Conservation (phyloP, 345 rosid species). For the Dimocarpus longan region DNA sequence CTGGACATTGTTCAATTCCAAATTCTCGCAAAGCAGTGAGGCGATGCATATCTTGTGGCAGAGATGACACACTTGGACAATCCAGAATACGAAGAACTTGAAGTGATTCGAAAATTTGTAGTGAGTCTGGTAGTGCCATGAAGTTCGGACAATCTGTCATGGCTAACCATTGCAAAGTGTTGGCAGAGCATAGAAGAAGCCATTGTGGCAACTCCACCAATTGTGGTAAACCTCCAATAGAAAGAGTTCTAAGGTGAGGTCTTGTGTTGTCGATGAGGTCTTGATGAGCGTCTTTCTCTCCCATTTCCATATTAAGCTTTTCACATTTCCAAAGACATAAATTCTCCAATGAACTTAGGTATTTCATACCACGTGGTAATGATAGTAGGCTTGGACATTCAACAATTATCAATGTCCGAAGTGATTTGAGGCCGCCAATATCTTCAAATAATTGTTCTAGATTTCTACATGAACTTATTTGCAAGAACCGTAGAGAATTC, state of each 20-base stretch:
- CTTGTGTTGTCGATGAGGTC: neutral
- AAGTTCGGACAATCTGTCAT: conserved; percentile 21
- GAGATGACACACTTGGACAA: conserved; percentile 19
- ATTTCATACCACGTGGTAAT: conserved; percentile 19
- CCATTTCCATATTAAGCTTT: conserved; percentile 10
- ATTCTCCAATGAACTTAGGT: conserved; percentile 20
- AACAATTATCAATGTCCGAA: conserved; percentile 6
- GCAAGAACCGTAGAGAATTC: neutral
- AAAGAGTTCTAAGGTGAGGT: conserved; percentile 19
- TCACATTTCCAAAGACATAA: conserved; percentile 16
- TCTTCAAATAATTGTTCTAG: conserved; percentile 20
- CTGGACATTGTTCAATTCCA: conserved; percentile 15
- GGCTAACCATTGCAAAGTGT: conserved; percentile 1
- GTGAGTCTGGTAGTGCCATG: conserved; percentile 16
- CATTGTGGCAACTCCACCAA: conserved; percentile 28
- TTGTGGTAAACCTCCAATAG: conserved; percentile 11
- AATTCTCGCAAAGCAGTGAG: conserved; percentile 24
- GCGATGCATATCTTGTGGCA: conserved; percentile 18
- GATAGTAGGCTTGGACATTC: conserved; percentile 16
- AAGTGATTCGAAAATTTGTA: conserved; percentile 17
- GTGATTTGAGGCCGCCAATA: conserved; percentile 17
- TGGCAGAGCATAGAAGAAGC: conserved; percentile 27
- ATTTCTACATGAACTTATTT: neutral
- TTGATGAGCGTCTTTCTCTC: neutral
- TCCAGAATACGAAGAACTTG: conserved; percentile 3